Evolutionary conservation across 2,329 filamentous ascomycete genomes (phyloP), one percentile per base, ranked within the genome.

Genomic region (Catunica adiposa): DNA sequence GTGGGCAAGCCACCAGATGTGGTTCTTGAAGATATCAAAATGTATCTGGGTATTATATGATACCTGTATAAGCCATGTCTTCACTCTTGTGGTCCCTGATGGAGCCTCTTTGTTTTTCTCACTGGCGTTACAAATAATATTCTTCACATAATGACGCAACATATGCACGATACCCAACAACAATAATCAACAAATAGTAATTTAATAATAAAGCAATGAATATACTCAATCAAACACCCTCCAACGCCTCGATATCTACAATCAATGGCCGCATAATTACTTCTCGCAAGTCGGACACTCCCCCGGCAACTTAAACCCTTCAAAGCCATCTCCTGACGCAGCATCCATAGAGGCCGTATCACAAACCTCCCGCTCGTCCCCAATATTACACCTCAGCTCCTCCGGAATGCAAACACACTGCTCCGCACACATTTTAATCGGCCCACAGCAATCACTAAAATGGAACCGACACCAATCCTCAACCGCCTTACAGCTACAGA

Each of bases 391-490:
- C 15, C 40, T 37, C 20, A 56, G 40, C 23, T 56, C 54, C 11
- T 52, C 48, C 2, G 54, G 54, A 11, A 56, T 46, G 37, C 54
- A 56, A 29, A 56, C 20, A 37, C 54, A 56, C 14, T 56, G 48
- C 37, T 56, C 54, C 3, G 54, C 54, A 40, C 54, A 56, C 26
- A 52, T 25, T n/a, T 46, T 46, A 4, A 56, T 25, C 15, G 54
- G 54, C 15, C 54, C 54, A 7, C 54, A 56, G 14, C 54, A 56
- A n/a, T 31, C 42, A n/a, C 54, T 56, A 37, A 37, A 56, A 20
- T 42, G 54, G 2, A 46, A 31, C 4, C 54, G 48, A 14, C 54
- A 56, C 54, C 54, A 56, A 14, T 56, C 37, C 23, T 56, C 54
- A 17, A 51, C 50, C 6, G 40, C 51, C 42, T 37, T 46, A 26